Evolutionary conservation across 139 green algal species (phyloP), one percentile per base, ranked within the genome.

Genomic region (Nannochloris sp.): DNA sequence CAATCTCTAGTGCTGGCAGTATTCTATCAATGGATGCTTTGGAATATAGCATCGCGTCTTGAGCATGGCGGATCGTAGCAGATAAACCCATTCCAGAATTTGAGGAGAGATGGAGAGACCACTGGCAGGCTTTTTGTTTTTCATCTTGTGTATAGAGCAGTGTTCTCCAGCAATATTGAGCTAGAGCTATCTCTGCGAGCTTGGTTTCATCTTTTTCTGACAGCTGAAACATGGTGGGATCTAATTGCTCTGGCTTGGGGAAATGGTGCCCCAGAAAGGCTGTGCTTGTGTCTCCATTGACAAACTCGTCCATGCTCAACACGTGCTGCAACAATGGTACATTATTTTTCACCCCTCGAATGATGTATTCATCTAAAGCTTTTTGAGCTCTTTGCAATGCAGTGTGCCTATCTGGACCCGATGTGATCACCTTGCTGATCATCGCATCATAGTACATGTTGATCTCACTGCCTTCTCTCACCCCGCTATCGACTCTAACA

Each of bases 371-470:
- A 43, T 76, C 70, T 23, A 76, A 57, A 25, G 70, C 70, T 3
- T 44, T 12, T 11, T 46, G 31, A 54, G 62, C 62, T 24, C 7
- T 27, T 1, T 44, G 2, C 16, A 75, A 56, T n/a, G 70, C 64
- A 25, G 27, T 19, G 2, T 29, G 44, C 21, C 79, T 73, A 54
- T 78, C 66, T 3, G 62, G 24, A 25, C 57, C 78, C n/a, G 73
- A 61, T 29, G 70, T 72, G 10, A 85, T 64, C 4, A 86, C 48
- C 63, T 76, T 76, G 31, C 44, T 63, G 34, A 76, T 72, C 80
- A 97, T 87, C 11, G 90, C 87, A 72, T 96, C 90, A 71, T 95
- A 96, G 67, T 78, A 67, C 18, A 75, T 72, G 31, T 19, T 57
- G 29, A 90, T 78, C 19, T 70, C 65, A 57, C 80, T 77, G 3